Base-by-base conservation (phyloP, 2,329 filamentous ascomycete species). In the Cordyceps fumosorosea region DNA sequence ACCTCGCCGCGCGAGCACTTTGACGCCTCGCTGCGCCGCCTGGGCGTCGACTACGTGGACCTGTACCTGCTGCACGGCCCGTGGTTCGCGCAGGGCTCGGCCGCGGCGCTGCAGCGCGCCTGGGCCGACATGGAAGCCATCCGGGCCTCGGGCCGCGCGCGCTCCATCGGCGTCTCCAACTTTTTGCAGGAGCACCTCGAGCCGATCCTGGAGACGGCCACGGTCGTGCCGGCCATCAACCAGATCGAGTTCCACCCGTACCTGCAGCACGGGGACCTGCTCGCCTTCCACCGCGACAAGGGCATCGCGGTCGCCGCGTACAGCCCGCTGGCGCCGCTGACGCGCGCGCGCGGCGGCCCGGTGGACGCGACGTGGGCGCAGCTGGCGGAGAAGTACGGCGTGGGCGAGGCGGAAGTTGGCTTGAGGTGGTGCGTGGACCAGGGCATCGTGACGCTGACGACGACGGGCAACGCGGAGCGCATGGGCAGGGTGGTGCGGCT, bases 211-310 rank as follows among this genome's bases (percentile, higher is more conserved):
- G 72, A 81, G 70, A 84, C 85, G 5, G 86, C 86, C 56, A 82
- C 81, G 67, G 72, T 89, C 64, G 71, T 78, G 3, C 90, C 90
- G 0, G 86, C 84, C 7, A 82, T 89, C 65, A 93, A 93, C 77
- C 90, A 95, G 79, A 89, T 93, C 70, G 90, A 93, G 77, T 87
- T 84, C 69, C 89, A 95, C 74, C 89, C 90, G 0, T 90, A 91
- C 71, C 78, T 89, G 57, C 87, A 89, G 74, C 87, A 89, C 71
- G 79, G 78, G 6, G 77, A 80, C 63, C 76, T 89, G 14, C 60
- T 89, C 37, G 73, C 77, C 18, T 89, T 83, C 74, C 82, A 81
- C 72, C 79, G 78, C 67, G 73, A 81, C 68, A 76, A 87, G 68
- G 73, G 77, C 60, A 89, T 90, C 65, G 80, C 82, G 4, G 72